These are phyloP conservation scores for Neurospora intermedia DNA, from an alignment of 495 filamentous ascomycete genomes.

Conservation along the genomic window DNA sequence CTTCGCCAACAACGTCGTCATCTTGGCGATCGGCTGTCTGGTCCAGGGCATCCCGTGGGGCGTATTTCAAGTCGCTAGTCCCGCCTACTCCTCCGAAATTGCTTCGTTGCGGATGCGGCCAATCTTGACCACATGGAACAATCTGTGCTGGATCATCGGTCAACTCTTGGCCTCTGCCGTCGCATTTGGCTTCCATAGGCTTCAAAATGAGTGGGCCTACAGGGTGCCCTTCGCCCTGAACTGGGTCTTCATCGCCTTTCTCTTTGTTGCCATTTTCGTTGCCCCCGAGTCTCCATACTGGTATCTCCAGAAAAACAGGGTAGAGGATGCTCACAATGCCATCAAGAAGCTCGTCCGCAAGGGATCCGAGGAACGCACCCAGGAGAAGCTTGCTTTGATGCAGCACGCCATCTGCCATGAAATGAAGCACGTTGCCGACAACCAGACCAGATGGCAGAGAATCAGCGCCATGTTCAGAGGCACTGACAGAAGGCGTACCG, in stretches of 20 bases:
- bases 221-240: constrained; percentile 52
- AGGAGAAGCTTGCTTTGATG: constrained; percentile 60
- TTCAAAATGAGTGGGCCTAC: constrained; percentile 47
- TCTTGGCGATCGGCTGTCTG: constrained; percentile 55
- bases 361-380: constrained; percentile 39
- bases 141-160: constrained; percentile 60
- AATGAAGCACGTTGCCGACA: constrained; percentile 26
- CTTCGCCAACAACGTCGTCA: constrained; percentile 49
- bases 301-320: constrained; percentile 50
- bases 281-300: constrained; percentile 74
- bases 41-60: constrained; percentile 68
- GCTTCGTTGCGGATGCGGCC: constrained; percentile 42
- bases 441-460: constrained; percentile 15
- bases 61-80: constrained; percentile 42
- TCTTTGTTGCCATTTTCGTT: constrained; percentile 50
- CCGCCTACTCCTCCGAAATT: constrained; percentile 52
- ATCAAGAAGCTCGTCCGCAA: constrained; percentile 45
- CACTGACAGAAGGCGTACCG: constrained; percentile 55
- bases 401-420: constrained; percentile 54
- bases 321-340: constrained; percentile 33
- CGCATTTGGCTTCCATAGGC: constrained; percentile 39
- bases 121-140: constrained; percentile 57
- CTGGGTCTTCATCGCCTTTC: constrained; percentile 56
- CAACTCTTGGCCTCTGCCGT: constrained; percentile 53
- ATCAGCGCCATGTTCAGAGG: constrained; percentile 53